Evolutionary conservation across 345 rosid species (phyloP).

Genomic region (Eucalyptus polyanthemos): DNA sequence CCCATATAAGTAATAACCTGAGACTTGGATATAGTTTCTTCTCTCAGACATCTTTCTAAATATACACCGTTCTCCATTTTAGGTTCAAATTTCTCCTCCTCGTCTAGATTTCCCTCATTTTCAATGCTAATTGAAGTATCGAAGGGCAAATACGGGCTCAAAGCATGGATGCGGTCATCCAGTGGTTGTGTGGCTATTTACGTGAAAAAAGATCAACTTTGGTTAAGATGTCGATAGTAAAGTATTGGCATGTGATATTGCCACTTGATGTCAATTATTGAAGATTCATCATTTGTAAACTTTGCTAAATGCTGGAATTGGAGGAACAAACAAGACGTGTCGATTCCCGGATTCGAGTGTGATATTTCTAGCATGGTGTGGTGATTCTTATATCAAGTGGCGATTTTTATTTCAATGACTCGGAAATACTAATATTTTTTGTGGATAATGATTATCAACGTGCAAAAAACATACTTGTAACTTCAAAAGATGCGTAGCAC

Average conservation of each 20-base stretch:
- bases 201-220: not conserved
- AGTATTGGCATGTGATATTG: not conserved
- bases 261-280: not conserved
- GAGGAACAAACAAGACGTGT: not conserved
- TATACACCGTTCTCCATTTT: not conserved
- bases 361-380: not conserved
- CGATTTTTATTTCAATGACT: too few relatives aligned
- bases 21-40: not conserved
- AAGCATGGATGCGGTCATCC: not conserved
- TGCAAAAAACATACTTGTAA: not conserved
- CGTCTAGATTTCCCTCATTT: not conserved
- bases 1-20: not conserved
- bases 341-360: not conserved
- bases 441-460: not conserved
- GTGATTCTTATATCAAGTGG: not conserved
- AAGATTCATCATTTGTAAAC: not conserved
- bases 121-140: not conserved
- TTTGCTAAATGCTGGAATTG: not conserved
- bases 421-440: too few relatives aligned
- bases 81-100: not conserved
- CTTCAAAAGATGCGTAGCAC: too few relatives aligned
- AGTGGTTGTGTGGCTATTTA: not conserved
- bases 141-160: not conserved
- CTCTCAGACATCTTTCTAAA: not conserved
- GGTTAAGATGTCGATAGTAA: not conserved